phyloP scores from a whole-genome alignment of 495 filamentous ascomycete genomes.

The Neurospora hispaniola region DNA sequence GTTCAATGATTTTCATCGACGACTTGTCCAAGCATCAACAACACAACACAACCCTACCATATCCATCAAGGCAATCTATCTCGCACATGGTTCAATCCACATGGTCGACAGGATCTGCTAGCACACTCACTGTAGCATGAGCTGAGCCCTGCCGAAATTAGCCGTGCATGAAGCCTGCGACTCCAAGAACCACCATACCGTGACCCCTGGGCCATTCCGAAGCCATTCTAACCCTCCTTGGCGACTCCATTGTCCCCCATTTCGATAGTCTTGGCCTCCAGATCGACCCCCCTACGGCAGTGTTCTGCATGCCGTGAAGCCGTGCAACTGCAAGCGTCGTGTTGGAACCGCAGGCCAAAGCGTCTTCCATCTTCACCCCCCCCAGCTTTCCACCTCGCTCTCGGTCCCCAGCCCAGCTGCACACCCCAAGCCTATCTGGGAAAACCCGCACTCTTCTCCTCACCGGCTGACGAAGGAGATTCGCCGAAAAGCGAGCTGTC shows the following conservation, averaged over 20 bases:
- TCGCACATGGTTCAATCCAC: conserved; percentile 8
- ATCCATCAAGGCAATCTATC: conserved; percentile 3
- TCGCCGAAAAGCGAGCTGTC: not conserved
- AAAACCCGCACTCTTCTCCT: not conserved
- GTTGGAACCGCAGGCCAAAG: not conserved
- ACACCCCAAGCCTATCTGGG: not conserved
- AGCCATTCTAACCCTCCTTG: not conserved
- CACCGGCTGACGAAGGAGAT: not conserved
- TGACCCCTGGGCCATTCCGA: not conserved
- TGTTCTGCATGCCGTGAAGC: too few species aligned
- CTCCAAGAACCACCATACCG: not conserved
- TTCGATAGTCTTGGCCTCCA: conserved; percentile 4
- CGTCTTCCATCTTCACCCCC: not conserved
- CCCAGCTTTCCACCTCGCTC: not conserved
- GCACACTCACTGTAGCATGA: conserved; percentile 1
- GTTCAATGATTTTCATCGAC: not conserved
- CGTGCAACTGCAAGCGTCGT: too few species aligned
- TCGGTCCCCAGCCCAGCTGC: not conserved
- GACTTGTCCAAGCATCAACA: too few species aligned
- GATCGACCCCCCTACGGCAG: not conserved
- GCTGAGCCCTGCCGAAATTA: conserved; percentile 25
- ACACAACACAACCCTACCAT: too few species aligned
- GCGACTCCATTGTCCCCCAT: not conserved
- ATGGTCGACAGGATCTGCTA: conserved; percentile 14
- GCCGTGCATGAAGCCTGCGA: conserved; percentile 14